Conservation (phyloP, 1,284 basidiomycete genomes). For the Cerrena zonata region DNA sequence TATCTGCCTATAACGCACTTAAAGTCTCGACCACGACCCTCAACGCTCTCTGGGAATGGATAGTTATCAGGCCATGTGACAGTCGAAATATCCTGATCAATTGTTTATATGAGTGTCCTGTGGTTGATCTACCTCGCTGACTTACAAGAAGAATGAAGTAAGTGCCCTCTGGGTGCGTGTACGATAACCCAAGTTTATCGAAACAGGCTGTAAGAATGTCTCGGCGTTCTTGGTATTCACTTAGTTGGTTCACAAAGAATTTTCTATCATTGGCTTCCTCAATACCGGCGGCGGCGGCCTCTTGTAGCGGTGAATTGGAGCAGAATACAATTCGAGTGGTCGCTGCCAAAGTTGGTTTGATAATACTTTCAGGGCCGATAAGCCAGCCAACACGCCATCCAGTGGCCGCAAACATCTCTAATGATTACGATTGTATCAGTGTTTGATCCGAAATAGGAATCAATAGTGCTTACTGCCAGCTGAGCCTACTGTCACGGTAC, state of each 20-base stretch:
- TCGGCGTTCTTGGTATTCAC: constrained; percentile 81
- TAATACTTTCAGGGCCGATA: constrained; percentile 80
- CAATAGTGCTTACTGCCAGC: constrained; percentile 72
- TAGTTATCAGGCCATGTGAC: constrained; percentile 82
- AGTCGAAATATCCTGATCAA: constrained; percentile 68
- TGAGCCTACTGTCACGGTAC: constrained; percentile 78
- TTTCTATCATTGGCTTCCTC: constrained; percentile 66
- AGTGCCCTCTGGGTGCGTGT: constrained; percentile 81
- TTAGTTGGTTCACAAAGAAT: constrained; percentile 78
- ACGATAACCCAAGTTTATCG: constrained; percentile 81
- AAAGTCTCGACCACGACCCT: constrained; percentile 85
- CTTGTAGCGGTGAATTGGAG: constrained; percentile 86
- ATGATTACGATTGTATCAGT: background rate
- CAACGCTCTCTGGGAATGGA: constrained; percentile 70
- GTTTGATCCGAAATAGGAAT: background rate
- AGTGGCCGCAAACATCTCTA: constrained; percentile 95
- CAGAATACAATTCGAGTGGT: constrained; percentile 94
- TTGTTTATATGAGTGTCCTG: background rate
- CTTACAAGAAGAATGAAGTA: constrained; percentile 85
- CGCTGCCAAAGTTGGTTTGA: constrained; percentile 82
- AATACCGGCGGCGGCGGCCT: constrained; percentile 84
- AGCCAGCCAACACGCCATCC: constrained; percentile 98
- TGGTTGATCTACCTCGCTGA: background rate
- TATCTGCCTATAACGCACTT: constrained; percentile 39
- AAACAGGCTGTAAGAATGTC: constrained; percentile 71